Evolutionary conservation across 441 rosid genomes (phyloP), one percentile per base, ranked within the genome.

Genomic region (Erysimum pusillum): DNA sequence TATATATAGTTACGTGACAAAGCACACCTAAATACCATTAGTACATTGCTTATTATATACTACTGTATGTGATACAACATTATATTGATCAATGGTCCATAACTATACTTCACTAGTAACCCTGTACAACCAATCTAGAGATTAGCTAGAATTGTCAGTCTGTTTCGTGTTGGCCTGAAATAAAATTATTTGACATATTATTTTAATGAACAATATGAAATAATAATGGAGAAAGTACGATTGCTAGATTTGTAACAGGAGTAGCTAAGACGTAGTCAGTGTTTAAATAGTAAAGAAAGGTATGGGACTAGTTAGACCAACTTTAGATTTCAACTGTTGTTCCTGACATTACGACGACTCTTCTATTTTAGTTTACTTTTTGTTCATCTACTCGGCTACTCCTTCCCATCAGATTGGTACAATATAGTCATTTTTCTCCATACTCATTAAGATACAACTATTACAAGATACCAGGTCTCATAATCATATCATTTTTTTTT

Each of bases 121-220:
- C 68, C 13, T 65, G 56, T 71, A 48, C 57, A 71, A 34, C 63
- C 49, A 48, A 39, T 71, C 13, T 71, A 64, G 73, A 56, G 73
- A 60, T 71, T 71, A 59, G 80, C 80, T 77, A 57, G 63, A 64
- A 18, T 64, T 71, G 80, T 77, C 80, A 71, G 76, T 64, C 54
- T 71, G 63, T 71, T 77, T 77, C 76, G 80, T 71, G 73, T 65
- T 57, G 76, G 56, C 14, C 36, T 71, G 13, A 72, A 28, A 38
- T 15, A 56, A 44, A 45, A 10, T 11, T 28, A 6, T 48, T 45
- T 58, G 10, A 25, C 39, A 7, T 3, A 22, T 15, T 42, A 1
- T 12, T 59, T 31, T 49, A 4, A 31, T 4, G 31, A 41, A 69
- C 32, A 17, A 11, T 20, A 28, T 12, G 17, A 42, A 48, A 31